Evolutionary conservation across 192 early-diverging fungal genomes (phyloP), one percentile per base, ranked within the genome.

Genomic region (Podila minutissima): DNA sequence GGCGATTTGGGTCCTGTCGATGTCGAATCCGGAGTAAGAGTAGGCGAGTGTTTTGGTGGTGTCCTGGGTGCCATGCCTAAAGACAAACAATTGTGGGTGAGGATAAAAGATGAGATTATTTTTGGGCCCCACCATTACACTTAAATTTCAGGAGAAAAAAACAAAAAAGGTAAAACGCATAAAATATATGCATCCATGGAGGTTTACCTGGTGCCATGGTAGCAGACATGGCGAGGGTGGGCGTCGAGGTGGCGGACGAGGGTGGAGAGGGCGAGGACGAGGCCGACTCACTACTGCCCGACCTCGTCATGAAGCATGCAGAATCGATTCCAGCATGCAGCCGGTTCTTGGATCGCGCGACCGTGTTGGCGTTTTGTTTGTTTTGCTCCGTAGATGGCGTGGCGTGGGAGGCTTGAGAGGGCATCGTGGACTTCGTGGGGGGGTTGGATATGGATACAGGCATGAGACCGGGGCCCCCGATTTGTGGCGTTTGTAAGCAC

Each of bases 261-360:
- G 70, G 72, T 17, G 76, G 71, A 2, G 64, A 63, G 28, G 51
- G n/a, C 10, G 64, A 65, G 17, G 48, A 19, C 5, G 75, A 71
- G 3, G 59, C 31, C 4, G 76, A 79, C 11, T 79, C 76, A 3
- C 35, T 15, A 60, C 70, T 72, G 3, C 59, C 28, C 13, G 76
- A 68, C 32, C 61, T 50, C 12, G 70, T 59, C 76, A 79, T 68
- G 50, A n/a, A 79, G 15, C 76, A 79, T 22, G 49, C 76, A 55
- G 76, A 79, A 13, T 79, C 76, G 12, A 72, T 46, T 20, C 70
- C 76, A 7, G 75, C 49, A 31, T 78, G 29, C 2, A 64, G 37
- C 33, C 70, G 63, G 29, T 79, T 79, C 41, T 68, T 79, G 53
- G 64, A 67, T 13, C 66, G 59, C 5, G 38, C 24, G 15, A 41